Conservation (phyloP, 2,329 filamentous ascomycete species). For the Anisogramma anomala region DNA sequence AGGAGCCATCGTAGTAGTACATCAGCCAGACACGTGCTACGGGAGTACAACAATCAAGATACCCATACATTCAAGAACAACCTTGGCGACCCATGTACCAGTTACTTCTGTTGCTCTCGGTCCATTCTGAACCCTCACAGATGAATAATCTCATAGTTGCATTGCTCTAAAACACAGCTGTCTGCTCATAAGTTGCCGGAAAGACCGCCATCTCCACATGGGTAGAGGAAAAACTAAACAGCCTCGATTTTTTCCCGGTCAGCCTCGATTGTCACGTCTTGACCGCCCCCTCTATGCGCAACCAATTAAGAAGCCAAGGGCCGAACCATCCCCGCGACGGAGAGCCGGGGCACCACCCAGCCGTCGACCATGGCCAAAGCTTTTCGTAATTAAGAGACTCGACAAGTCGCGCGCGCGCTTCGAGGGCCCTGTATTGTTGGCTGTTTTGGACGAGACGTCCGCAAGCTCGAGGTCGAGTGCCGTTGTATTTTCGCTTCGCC, state of each 20-base stretch:
- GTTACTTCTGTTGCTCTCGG: no score
- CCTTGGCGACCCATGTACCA: no score
- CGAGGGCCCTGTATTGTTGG: conserved; percentile 31
- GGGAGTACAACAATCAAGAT: no score
- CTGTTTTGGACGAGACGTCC: conserved; percentile 35
- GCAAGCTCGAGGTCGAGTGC: conserved; percentile 23
- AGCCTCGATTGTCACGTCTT: conserved; percentile 38
- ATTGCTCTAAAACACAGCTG: conserved; percentile 19
- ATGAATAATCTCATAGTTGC: conserved; percentile 15
- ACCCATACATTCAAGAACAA: no score
- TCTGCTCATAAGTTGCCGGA: conserved; percentile 17
- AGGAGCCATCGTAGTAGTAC: not conserved
- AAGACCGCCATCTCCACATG: conserved; percentile 21
- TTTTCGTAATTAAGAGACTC: conserved; percentile 47
- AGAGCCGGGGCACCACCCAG: conserved; percentile 38
- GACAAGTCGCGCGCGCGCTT: conserved; percentile 37
- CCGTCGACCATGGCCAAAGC: conserved; percentile 43
- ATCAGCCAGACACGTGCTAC: no score
- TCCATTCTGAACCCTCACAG: no score
- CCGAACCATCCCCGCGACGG: conserved; percentile 33
- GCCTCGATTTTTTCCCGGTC: conserved; percentile 28
- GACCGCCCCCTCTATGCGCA: conserved; percentile 35
- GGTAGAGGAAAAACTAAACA: conserved; percentile 27
- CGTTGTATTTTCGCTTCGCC: conserved; percentile 16
- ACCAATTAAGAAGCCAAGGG: conserved; percentile 39